Percentiles rank a stretch among this genome's conserved stretches.
Evolutionary conservation across 2,329 filamentous ascomycete genomes (phyloP).

Genomic region (Aspergillus sp.): DNA sequence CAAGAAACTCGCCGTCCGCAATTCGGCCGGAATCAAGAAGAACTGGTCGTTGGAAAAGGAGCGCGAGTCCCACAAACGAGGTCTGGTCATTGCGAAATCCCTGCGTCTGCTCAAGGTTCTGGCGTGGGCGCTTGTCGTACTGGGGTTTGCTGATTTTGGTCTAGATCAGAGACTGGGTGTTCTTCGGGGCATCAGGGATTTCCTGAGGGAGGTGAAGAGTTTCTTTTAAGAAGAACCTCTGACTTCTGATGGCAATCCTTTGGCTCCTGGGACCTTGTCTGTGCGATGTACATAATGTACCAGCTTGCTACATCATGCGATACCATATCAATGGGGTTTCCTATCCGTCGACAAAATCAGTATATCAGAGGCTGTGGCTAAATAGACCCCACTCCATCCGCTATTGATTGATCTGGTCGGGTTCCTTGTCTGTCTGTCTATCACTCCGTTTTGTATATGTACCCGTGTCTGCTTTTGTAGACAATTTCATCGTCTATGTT

Average conservation of each 20-base stretch:
- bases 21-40: constrained; percentile 13
- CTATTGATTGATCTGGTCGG: neutral
- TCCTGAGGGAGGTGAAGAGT: neutral
- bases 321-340: neutral
- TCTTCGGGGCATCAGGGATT: neutral
- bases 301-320: neutral
- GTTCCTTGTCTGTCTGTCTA: neutral
- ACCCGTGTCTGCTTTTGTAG: no score
- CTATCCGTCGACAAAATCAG: neutral
- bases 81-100: constrained; percentile 5
- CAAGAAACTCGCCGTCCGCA: constrained; percentile 15
- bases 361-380: neutral
- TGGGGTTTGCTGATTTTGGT: constrained; percentile 11
- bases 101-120: neutral
- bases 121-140: constrained; percentile 1
- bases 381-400: no score
- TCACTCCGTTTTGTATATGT: no score
- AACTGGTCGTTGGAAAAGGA: constrained; percentile 20
- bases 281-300: neutral
- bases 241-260: neutral
- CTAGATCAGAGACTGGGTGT: constrained; percentile 8
- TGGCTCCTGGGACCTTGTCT: neutral
- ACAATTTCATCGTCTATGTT: no score
- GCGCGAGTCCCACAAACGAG: constrained; percentile 2
- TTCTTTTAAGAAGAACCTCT: neutral